Evolutionary conservation across 306 rosid genomes (phyloP), one percentile per base, ranked within the genome.

Genomic region (Cyamopsis tetragonoloba): DNA sequence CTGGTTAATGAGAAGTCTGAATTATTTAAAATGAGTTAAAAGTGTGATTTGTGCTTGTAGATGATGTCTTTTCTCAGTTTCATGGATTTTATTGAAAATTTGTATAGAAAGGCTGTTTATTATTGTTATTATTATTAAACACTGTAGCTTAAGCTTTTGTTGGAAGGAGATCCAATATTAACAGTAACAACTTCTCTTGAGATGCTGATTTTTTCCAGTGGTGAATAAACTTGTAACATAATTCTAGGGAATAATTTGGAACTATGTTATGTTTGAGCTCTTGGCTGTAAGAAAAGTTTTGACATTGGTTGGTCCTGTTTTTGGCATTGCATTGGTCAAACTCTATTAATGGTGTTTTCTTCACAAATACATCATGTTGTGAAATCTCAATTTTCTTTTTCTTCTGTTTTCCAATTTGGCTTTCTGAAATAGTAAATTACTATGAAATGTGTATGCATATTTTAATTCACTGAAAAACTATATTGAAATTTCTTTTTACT

Each of bases 1-100:
- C 31, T 30, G 65, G 42, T 51, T 10, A 65, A 38, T 50, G 47
- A 26, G 47, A 61, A 51, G 13, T 49, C 39, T 59, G 62, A 61
- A 61, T 42, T n/a, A 18, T 13, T 28, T 18, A 13, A 32, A 71
- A 58, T 34, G 48, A 22, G 60, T 13, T 58, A 6, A 19, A 17
- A 35, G 32, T 26, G 61, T 37, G 23, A 43, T 41, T 27, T n/a
- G 26, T 37, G 39, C 19, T 51, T 23, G 20, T 24, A 5, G 31
- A 15, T 10, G 1, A 17, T 35, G 20, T n/a, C 10, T 37, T 50
- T 27, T 26, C 56, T 2, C 6, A 50, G 48, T 59, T 75, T 48
- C 20, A 39, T 9, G 30, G 37, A 5, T 31, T 19, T 51, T 76
- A 27, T 31, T 31, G 22, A 48, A 23, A 61, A 14, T 47, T 23